These are phyloP conservation scores for Aspergillus conjunctus DNA, from an alignment of 495 filamentous ascomycete species.

Conservation along the genomic window DNA sequence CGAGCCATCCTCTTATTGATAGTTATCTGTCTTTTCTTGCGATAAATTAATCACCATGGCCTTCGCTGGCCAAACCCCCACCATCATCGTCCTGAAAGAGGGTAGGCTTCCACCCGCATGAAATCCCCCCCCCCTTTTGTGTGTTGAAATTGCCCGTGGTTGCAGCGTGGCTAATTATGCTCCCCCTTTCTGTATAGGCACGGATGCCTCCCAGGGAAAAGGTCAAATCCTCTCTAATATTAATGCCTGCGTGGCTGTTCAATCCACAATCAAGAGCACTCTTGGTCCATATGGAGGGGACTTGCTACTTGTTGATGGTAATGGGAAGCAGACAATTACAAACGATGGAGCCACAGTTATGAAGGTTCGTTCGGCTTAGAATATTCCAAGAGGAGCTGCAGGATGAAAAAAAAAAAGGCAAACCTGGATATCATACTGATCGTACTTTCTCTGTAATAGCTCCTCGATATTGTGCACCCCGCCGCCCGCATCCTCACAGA, in stretches of 20 bases:
- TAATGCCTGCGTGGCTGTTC: slow-evolving; percentile 97
- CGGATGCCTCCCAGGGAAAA: slow-evolving; percentile 94
- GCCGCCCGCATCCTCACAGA: slow-evolving; percentile 97
- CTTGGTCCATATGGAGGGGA: slow-evolving; percentile 98
- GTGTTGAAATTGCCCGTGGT: slow-evolving; percentile 19
- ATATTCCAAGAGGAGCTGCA: neutral
- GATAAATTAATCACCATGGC: slow-evolving; percentile 62
- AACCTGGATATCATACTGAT: slow-evolving; percentile 10
- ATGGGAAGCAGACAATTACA: slow-evolving; percentile 95
- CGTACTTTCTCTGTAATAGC: slow-evolving; percentile 49
- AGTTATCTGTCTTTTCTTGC: slow-evolving; percentile 9
- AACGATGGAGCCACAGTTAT: slow-evolving; percentile 99
- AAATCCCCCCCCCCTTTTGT: slow-evolving; percentile 25
- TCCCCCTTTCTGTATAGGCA: slow-evolving; percentile 59
- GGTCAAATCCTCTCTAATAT: slow-evolving; percentile 98
- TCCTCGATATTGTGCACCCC: slow-evolving; percentile 97
- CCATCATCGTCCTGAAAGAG: slow-evolving; percentile 97
- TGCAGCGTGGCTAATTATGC: slow-evolving; percentile 18
- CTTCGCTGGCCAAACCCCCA: slow-evolving; percentile 97
- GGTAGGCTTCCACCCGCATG: slow-evolving; percentile 61
- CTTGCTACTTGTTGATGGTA: slow-evolving; percentile 90
- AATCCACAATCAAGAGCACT: slow-evolving; percentile 91
- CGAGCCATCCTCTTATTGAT: slow-evolving; percentile 17
- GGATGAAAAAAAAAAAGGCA: neutral
- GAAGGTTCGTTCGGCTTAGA: slow-evolving; percentile 66